Conservation (phyloP, 78 protist species). For the Dictyostelium intermedium region DNA sequence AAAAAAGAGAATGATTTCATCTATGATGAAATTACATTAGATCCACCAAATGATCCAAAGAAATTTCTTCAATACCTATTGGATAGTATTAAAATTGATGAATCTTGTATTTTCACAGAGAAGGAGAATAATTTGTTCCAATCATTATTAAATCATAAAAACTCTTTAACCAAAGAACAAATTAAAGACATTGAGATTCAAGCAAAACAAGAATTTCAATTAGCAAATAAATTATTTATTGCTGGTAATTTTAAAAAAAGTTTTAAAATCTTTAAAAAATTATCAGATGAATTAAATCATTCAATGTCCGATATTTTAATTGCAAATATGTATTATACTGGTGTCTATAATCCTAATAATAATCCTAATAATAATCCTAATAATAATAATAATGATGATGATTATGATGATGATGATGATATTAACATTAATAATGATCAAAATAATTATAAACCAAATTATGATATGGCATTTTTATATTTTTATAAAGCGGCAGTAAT, state of each 20-base stretch:
- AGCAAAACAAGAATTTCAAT: neutral
- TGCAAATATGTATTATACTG: conserved; percentile 40
- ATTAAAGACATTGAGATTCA: neutral
- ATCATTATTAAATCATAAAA: neutral
- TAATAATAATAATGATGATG: too few species aligned
- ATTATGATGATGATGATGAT: too few species aligned
- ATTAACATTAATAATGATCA: too few species aligned
- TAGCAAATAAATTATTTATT: neutral
- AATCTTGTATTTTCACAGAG: neutral
- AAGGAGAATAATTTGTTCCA: neutral
- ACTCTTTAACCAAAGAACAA: neutral
- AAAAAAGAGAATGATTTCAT: neutral
- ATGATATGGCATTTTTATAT: neutral
- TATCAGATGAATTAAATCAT: neutral
- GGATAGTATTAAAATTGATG: neutral
- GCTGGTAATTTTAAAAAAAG: neutral
- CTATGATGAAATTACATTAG: neutral
- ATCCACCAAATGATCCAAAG: neutral
- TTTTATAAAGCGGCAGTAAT: neutral
- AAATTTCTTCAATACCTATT: neutral
- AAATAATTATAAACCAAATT: neutral
- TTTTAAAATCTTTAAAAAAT: neutral
- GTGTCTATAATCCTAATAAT: neutral
- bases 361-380: too few species aligned
- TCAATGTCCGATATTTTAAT: conserved; percentile 18